A percentile compares a stretch with the other conserved stretches of the same genome.
Conservation (phyloP, 805 yeast genomes). For the Wickerhamiella sergipiensis region DNA sequence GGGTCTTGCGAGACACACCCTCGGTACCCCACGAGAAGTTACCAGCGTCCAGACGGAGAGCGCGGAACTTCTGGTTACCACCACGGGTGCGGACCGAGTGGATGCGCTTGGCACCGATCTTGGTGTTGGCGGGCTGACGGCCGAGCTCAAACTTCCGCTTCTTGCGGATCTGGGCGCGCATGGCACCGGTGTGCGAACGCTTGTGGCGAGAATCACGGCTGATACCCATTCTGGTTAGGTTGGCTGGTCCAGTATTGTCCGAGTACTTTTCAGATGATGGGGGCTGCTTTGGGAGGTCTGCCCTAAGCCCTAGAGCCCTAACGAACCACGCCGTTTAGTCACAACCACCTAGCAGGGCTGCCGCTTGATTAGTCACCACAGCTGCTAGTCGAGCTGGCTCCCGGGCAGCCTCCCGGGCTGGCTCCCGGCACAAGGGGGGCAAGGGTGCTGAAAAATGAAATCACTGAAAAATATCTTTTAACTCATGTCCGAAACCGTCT, state of each 20-base stretch:
- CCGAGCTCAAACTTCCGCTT: slow-evolving; percentile 99
- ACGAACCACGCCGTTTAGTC: no score
- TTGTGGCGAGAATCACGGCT: slow-evolving; percentile 99
- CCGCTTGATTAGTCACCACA: no score
- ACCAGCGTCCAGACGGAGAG: slow-evolving; percentile 80
- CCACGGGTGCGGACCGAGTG: slow-evolving; percentile 99
- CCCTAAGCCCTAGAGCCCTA: slow-evolving; percentile 1
- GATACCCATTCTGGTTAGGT: slow-evolving; percentile 76
- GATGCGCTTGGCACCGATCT: slow-evolving; percentile 97
- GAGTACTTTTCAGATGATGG: slow-evolving; percentile 2
- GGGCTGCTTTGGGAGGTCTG: neutral
- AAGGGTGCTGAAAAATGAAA: neutral
- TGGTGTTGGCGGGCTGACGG: slow-evolving; percentile 99
- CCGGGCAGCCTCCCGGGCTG: no score
- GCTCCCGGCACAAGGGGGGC: no score
- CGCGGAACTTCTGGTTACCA: slow-evolving; percentile 99
- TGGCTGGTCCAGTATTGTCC: neutral
- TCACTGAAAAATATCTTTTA: neutral
- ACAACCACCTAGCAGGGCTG: no score
- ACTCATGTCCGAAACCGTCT: slow-evolving; percentile 21
- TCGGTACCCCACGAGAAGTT: slow-evolving; percentile 99
- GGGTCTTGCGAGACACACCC: slow-evolving; percentile 97
- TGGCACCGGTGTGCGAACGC: slow-evolving; percentile 99
- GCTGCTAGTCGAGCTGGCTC: no score
- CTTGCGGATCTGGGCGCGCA: slow-evolving; percentile 99